A percentile compares a stretch with the other conserved stretches of the same genome.
Evolutionary conservation across 768 basidiomycete genomes (phyloP).

Genomic region (Mycena capillaripes): DNA sequence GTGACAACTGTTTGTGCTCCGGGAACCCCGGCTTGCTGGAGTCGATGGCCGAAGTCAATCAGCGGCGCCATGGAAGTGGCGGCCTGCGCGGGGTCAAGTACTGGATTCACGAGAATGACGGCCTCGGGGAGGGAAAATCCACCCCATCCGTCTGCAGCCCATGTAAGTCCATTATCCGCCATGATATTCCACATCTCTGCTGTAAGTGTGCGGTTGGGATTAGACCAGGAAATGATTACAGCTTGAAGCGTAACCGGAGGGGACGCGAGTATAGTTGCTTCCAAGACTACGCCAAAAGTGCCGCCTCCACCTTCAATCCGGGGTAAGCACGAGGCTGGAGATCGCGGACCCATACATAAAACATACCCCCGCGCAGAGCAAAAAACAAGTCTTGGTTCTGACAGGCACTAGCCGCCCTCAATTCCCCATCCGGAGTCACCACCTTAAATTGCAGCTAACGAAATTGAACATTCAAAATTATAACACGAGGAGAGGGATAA

Average conservation of each 20-base stretch:
- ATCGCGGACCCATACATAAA: not conserved
- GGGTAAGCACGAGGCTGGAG: not conserved
- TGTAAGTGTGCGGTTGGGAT: conserved; percentile 44
- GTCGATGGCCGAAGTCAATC: conserved; percentile 49
- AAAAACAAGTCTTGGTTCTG: conserved; percentile 68
- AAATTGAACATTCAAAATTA: not conserved
- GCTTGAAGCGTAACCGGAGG: conserved; percentile 53
- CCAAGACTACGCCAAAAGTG: conserved; percentile 60
- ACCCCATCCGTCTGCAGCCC: conserved; percentile 64
- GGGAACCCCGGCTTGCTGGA: conserved; percentile 41
- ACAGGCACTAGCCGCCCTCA: conserved; percentile 60
- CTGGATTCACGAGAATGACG: conserved; percentile 60
- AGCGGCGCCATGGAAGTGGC: conserved; percentile 56
- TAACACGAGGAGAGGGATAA: not conserved
- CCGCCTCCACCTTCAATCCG: conserved; percentile 54
- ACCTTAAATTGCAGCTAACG: conserved; percentile 62
- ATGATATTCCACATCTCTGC: conserved; percentile 52
- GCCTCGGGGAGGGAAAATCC: conserved; percentile 54
- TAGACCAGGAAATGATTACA: conserved; percentile 48
- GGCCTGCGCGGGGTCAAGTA: conserved; percentile 51
- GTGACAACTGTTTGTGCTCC: conserved; percentile 47
- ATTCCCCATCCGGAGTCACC: conserved; percentile 65
- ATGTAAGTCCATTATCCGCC: conserved; percentile 54
- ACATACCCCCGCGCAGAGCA: conserved; percentile 60
- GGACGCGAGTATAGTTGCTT: conserved; percentile 51